Percentiles rank a stretch among this genome's conserved stretches.
These are phyloP conservation scores for Naumovozyma castellii DNA, from an alignment of 805 yeast species.

Conservation along the genomic window DNA sequence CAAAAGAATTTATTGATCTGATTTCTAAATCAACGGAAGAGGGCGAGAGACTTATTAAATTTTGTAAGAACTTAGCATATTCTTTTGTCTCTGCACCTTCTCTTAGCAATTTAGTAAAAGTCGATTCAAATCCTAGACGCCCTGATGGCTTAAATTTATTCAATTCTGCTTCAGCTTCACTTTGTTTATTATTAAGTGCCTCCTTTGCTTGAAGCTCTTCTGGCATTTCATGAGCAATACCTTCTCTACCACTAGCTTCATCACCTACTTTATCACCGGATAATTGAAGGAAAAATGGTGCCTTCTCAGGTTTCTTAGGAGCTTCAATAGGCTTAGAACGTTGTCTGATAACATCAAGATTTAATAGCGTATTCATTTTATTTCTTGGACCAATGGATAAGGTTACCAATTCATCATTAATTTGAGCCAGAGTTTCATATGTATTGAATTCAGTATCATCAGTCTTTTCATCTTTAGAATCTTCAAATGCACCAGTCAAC, in stretches of 20 bases:
- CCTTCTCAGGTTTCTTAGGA: constrained; percentile 71
- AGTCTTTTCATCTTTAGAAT: constrained; percentile 29
- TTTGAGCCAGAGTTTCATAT: constrained; percentile 52
- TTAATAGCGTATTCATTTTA: constrained; percentile 67
- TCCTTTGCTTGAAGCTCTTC: constrained; percentile 10
- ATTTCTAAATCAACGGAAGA: constrained; percentile 77
- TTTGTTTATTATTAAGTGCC: constrained; percentile 11
- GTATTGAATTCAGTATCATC: constrained; percentile 25
- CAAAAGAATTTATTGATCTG: constrained; percentile 58
- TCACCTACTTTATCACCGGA: constrained; percentile 64
- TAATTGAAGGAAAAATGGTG: constrained; percentile 71
- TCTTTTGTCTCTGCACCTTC: constrained; percentile 36
- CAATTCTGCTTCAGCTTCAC: constrained; percentile 24
- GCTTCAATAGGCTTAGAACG: constrained; percentile 88
- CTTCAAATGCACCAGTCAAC: constrained; percentile 67
- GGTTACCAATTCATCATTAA: constrained; percentile 55
- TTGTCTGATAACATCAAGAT: constrained; percentile 73
- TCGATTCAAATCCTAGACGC: constrained; percentile 53
- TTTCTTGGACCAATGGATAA: constrained; percentile 68
- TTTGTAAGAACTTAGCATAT: constrained; percentile 43
- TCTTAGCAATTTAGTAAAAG: constrained; percentile 58
- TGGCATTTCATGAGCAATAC: constrained; percentile 20
- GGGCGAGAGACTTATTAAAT: constrained; percentile 57
- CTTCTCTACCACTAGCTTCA: constrained; percentile 42
- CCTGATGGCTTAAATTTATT: constrained; percentile 21